phyloP scores from a whole-genome alignment of 371 early-diverging fungal genomes.

The Syncephalastrum sp. region DNA sequence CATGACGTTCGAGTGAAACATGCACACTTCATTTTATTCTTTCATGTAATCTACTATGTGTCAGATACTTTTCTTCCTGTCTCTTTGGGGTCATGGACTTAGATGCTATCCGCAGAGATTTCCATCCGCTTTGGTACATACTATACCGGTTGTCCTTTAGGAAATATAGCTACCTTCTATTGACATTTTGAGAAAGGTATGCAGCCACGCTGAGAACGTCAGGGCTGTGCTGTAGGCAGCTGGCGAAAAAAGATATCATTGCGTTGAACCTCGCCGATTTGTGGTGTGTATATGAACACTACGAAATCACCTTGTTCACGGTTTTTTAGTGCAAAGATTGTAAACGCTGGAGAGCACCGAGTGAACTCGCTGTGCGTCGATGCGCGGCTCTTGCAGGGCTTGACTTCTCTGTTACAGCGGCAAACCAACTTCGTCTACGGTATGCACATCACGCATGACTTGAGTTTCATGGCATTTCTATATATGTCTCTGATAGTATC shows the following conservation, averaged over 20 bases:
- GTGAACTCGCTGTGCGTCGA: conserved; percentile 3
- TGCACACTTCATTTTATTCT: background rate
- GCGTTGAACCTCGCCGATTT: conserved; percentile 8
- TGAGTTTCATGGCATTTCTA: too few species aligned
- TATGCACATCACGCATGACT: background rate
- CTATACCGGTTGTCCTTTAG: background rate
- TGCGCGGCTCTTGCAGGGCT: conserved; percentile 7
- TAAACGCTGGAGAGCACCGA: too few species aligned
- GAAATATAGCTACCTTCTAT: background rate
- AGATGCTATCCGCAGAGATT: too few species aligned
- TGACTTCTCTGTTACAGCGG: conserved; percentile 5
- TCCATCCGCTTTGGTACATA: background rate
- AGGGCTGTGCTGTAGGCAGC: conserved; percentile 4
- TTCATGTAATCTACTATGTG: background rate
- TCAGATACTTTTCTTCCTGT: background rate
- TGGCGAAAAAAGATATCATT: conserved; percentile 8
- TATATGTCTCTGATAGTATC: too few species aligned
- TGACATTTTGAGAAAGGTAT: conserved; percentile 9
- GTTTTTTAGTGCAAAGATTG: too few species aligned
- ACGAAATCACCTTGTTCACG: too few species aligned
- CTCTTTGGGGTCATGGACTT: too few species aligned
- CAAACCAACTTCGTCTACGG: conserved; percentile 5
- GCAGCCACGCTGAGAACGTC: conserved; percentile 8
- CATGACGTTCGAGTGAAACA: conserved; percentile 7
- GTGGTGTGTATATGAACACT: conserved; percentile 7